These are phyloP conservation scores for Aspergillus hiratsukae DNA, from an alignment of 2,329 filamentous ascomycete genomes.

Conservation along the genomic window DNA sequence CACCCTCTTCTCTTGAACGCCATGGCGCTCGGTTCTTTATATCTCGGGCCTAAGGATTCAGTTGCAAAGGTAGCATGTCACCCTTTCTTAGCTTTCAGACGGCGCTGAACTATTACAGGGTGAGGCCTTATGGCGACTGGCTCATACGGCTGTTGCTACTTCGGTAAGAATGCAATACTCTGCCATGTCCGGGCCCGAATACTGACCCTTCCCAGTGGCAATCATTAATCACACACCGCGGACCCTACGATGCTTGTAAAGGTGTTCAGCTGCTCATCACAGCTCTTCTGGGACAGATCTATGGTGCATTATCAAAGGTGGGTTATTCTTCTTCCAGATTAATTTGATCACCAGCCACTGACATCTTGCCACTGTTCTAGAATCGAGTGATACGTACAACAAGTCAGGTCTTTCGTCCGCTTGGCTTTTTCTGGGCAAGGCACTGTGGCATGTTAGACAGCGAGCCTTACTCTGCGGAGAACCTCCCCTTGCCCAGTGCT, in stretches of 20 bases:
- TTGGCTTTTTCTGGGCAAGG: constrained; percentile 44
- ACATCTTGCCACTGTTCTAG: constrained; percentile 8
- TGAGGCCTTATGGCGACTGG: constrained; percentile 43
- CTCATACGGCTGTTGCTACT: constrained; percentile 43
- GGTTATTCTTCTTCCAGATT: neutral
- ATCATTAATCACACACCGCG: constrained; percentile 40
- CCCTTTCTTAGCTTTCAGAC: neutral
- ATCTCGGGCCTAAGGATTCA: constrained; percentile 42
- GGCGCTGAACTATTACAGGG: constrained; percentile 22
- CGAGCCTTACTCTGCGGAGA: constrained; percentile 27
- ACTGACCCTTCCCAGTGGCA: constrained; percentile 33
- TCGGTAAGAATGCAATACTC: constrained; percentile 23
- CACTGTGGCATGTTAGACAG: constrained; percentile 43
- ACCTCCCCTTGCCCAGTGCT: constrained; percentile 32
- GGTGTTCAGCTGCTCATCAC: constrained; percentile 44
- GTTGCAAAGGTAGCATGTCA: constrained; percentile 30
- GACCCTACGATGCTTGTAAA: constrained; percentile 41
- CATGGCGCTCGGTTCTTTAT: constrained; percentile 45
- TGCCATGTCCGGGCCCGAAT: neutral
- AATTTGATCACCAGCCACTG: neutral
- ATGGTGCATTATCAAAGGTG: constrained; percentile 40
- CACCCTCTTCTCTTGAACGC: constrained; percentile 43
- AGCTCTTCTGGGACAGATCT: constrained; percentile 41
- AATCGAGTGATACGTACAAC: constrained; percentile 42
- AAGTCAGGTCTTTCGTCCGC: constrained; percentile 42